A percentile compares a stretch with the other conserved stretches of the same genome.
phyloP scores from a whole-genome alignment of 2,329 filamentous ascomycete species.

The Amauroascus verrucosus region DNA sequence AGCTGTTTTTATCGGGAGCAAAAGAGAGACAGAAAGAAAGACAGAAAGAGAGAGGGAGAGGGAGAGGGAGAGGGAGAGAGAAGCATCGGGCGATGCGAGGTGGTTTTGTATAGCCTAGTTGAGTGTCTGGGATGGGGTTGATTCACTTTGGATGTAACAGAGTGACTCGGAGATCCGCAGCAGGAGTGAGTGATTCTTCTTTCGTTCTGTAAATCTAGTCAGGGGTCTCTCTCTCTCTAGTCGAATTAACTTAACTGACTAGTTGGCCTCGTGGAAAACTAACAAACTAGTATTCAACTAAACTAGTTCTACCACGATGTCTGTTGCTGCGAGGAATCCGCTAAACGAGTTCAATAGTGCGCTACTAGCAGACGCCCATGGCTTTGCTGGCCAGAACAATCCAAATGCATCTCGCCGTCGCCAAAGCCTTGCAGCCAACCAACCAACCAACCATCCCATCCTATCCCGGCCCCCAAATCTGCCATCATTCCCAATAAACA shows the following conservation, averaged over 20 bases:
- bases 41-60: no score
- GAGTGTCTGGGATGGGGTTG: slow-evolving; percentile 22
- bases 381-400: slow-evolving; percentile 3
- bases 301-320: no score
- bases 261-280: neutral
- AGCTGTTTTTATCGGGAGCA: no score
- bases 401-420: neutral
- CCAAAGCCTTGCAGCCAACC: neutral
- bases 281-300: neutral
- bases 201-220: neutral
- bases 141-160: slow-evolving; percentile 18
- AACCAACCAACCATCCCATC: no score
- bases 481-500: neutral
- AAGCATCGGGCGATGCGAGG: neutral
- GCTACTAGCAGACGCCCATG: neutral
- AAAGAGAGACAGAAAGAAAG: no score
- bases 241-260: no score
- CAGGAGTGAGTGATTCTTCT: no score
- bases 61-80: neutral
- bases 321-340: no score
- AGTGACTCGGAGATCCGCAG: slow-evolving; percentile 8
- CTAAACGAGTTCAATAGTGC: slow-evolving; percentile 8
- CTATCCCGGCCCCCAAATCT: neutral
- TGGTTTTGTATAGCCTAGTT: neutral
- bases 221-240: no score